A percentile compares a stretch with the other conserved stretches of the same genome.
These are phyloP conservation scores for Pythium coloratum DNA, from an alignment of 352 stramenopile species.

Conservation along the genomic window DNA sequence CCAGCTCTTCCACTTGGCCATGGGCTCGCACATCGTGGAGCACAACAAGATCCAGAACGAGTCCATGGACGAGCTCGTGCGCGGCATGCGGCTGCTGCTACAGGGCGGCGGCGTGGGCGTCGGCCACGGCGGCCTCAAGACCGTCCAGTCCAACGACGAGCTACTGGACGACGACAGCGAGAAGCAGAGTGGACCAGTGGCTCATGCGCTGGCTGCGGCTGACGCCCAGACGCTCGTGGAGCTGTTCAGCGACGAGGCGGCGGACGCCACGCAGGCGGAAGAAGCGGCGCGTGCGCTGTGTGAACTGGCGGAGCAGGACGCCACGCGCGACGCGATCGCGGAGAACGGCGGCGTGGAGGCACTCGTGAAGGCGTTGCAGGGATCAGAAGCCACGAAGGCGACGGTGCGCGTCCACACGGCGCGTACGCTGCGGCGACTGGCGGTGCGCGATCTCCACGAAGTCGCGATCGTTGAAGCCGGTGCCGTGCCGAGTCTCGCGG, in stretches of 20 bases:
- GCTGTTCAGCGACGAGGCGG: background rate
- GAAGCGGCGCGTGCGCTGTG: conserved; percentile 8
- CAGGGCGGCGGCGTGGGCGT: background rate
- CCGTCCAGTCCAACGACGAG: conserved; percentile 9
- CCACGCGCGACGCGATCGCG: background rate
- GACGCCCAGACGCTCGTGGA: background rate
- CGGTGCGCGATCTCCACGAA: conserved; percentile 9
- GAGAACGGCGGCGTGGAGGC: background rate
- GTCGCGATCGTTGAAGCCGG: conserved; percentile 12
- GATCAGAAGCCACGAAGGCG: background rate
- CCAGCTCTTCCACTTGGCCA: conserved; percentile 20
- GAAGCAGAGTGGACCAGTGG: background rate
- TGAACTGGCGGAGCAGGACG: conserved; percentile 7
- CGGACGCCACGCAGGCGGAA: conserved; percentile 1
- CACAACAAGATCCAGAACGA: conserved; percentile 13
- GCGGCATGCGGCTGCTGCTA: conserved; percentile 13
- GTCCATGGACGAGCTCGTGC: conserved; percentile 16
- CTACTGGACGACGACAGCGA: background rate
- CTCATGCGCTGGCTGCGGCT: background rate
- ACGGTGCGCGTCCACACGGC: background rate
- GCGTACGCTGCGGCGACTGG: conserved; percentile 7
- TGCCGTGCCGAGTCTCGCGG: background rate
- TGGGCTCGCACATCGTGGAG: conserved; percentile 21
- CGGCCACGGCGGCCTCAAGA: background rate
- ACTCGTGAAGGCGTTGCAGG: background rate